Percentiles rank a stretch among this genome's conserved stretches.
These are phyloP conservation scores for Xylariomycetidae sp. DNA, from an alignment of 2,329 filamentous ascomycete genomes.

Conservation along the genomic window DNA sequence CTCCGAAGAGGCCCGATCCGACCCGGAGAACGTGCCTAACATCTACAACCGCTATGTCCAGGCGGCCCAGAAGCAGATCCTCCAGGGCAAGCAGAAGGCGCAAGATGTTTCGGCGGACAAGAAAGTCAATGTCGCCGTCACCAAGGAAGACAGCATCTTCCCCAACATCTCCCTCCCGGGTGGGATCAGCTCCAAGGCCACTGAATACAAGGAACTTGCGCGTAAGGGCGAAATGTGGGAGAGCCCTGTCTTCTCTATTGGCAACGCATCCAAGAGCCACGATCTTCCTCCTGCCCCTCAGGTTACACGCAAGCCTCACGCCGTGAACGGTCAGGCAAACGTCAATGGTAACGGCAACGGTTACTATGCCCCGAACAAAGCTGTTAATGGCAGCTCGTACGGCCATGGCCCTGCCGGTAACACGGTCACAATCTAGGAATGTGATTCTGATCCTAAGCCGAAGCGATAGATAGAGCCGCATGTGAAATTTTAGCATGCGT, in stretches of 20 bases:
- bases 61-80: conserved; percentile 68
- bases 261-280: conserved; percentile 66
- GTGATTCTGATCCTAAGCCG: too few species aligned
- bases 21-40: conserved; percentile 72
- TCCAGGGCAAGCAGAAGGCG: conserved; percentile 75
- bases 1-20: conserved; percentile 57
- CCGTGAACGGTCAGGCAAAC: conserved; percentile 10
- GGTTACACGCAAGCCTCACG: conserved; percentile 44
- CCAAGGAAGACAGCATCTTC: conserved; percentile 85
- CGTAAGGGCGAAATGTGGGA: conserved; percentile 90
- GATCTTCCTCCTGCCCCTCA: conserved; percentile 61
- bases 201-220: conserved; percentile 85
- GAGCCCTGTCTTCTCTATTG: conserved; percentile 88
- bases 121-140: conserved; percentile 79
- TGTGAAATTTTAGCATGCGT: too few species aligned
- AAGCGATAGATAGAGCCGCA: too few species aligned
- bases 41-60: conserved; percentile 81
- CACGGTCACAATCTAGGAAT: conserved; percentile 12
- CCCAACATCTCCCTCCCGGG: conserved; percentile 79
- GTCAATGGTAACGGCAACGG: conserved; percentile 15
- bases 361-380: neutral
- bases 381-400: conserved; percentile 3
- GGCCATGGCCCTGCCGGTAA: conserved; percentile 2
- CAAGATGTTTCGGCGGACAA: conserved; percentile 58
- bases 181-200: conserved; percentile 88